Percentiles rank a stretch among this genome's conserved stretches.
Evolutionary conservation across 441 rosid genomes (phyloP).

Genomic region (Croton laevigatus): DNA sequence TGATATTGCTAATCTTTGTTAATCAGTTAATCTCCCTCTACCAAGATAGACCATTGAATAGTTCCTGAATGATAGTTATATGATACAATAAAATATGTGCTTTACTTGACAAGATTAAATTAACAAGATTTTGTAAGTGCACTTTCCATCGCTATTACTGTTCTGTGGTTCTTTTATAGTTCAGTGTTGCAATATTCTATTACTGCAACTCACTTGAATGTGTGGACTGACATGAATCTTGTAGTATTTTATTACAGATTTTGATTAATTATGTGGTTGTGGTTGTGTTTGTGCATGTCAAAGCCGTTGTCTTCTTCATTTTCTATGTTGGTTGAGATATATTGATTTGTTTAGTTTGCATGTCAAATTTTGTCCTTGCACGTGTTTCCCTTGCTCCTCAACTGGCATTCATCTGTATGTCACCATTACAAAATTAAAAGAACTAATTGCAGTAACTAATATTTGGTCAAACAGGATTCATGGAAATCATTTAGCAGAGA

Average conservation of each 20-base stretch:
- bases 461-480: constrained; percentile 58
- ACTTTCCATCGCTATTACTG: background rate
- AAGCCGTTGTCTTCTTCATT: background rate
- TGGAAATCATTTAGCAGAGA: constrained; percentile 85
- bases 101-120: background rate
- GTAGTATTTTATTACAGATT: constrained; percentile 2
- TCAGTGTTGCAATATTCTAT: background rate
- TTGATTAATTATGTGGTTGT: background rate
- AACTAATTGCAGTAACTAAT: constrained; percentile 4
- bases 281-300: no score
- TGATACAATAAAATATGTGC: background rate
- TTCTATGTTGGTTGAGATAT: background rate
- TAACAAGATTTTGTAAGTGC: background rate
- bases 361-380: background rate
- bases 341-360: background rate
- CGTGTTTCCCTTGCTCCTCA: background rate
- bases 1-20: background rate
- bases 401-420: background rate
- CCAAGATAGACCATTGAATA: background rate
- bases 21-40: background rate
- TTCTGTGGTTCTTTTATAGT: background rate
- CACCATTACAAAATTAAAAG: constrained; percentile 13
- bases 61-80: background rate
- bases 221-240: background rate
- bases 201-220: background rate